Evolutionary conservation across 2,329 filamentous ascomycete species (phyloP).

Genomic region (Neocucurbitaria cava): DNA sequence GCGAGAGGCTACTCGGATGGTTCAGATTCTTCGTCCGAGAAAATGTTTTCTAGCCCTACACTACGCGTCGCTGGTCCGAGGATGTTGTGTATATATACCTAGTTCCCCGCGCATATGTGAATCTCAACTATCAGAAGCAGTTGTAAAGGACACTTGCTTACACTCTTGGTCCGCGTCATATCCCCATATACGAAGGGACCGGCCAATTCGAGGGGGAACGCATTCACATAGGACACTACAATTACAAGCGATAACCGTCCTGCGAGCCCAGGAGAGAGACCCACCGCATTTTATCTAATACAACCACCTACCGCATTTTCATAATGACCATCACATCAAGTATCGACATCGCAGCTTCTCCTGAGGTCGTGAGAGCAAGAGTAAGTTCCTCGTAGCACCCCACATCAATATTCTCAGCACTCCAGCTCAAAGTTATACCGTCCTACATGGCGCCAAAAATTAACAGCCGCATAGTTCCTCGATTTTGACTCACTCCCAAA

Average conservation of each 20-base stretch:
- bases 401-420: background rate
- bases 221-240: too few relatives aligned
- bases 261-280: too few relatives aligned
- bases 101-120: too few relatives aligned
- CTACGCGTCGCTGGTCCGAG: background rate
- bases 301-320: background rate
- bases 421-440: background rate
- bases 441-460: background rate
- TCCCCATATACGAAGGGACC: too few relatives aligned
- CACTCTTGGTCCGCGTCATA: too few relatives aligned
- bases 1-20: background rate
- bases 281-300: too few relatives aligned
- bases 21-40: background rate
- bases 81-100: background rate
- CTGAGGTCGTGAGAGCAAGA: constrained; percentile 17
- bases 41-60: background rate
- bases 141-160: too few relatives aligned
- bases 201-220: too few relatives aligned
- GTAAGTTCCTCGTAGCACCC: background rate
- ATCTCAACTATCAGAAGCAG: too few relatives aligned
- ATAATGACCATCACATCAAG: constrained; percentile 16
- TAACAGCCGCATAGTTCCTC: constrained; percentile 9
- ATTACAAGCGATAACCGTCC: background rate
- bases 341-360: constrained; percentile 26
- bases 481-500: constrained; percentile 15